Evolutionary conservation across 2,329 filamentous ascomycete genomes (phyloP).

Genomic region (Trichoderma breve): DNA sequence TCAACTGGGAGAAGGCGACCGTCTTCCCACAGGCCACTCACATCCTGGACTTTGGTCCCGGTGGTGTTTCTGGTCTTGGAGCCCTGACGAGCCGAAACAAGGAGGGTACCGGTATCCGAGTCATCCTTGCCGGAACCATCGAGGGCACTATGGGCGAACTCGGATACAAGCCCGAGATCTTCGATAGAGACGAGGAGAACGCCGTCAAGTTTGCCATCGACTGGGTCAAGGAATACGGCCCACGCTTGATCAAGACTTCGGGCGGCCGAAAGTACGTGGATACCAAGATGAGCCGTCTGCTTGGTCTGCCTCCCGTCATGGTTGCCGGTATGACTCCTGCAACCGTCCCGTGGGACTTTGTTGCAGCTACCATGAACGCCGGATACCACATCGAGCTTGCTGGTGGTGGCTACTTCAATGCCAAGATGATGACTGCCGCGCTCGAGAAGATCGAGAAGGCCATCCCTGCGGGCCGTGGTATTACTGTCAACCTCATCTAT

Average conservation of each 20-base stretch:
- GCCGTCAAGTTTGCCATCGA: constrained; percentile 93
- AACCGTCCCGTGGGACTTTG: constrained; percentile 88
- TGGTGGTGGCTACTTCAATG: constrained; percentile 85
- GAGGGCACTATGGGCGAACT: constrained; percentile 87
- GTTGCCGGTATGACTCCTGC: constrained; percentile 92
- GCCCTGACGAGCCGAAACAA: constrained; percentile 98
- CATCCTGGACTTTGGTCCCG: constrained; percentile 93
- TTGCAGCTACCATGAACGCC: constrained; percentile 88
- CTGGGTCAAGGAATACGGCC: constrained; percentile 97
- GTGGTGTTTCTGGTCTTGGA: constrained; percentile 93
- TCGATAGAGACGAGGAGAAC: constrained; percentile 92
- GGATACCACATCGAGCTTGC: constrained; percentile 92
- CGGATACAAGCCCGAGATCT: constrained; percentile 96
- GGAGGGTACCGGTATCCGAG: constrained; percentile 94
- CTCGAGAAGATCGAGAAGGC: constrained; percentile 80
- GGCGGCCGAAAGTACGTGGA: constrained; percentile 88
- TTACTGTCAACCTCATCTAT: constrained; percentile 87
- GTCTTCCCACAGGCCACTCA: constrained; percentile 88
- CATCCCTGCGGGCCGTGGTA: constrained; percentile 82
- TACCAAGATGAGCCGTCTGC: constrained; percentile 88
- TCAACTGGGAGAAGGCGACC: constrained; percentile 95
- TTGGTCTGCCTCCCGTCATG: constrained; percentile 83
- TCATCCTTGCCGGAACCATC: constrained; percentile 92
- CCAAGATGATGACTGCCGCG: constrained; percentile 77
- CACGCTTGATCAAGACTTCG: constrained; percentile 86